Conservation (phyloP, 805 yeast species). For the Wickerhamiella shivajii region DNA sequence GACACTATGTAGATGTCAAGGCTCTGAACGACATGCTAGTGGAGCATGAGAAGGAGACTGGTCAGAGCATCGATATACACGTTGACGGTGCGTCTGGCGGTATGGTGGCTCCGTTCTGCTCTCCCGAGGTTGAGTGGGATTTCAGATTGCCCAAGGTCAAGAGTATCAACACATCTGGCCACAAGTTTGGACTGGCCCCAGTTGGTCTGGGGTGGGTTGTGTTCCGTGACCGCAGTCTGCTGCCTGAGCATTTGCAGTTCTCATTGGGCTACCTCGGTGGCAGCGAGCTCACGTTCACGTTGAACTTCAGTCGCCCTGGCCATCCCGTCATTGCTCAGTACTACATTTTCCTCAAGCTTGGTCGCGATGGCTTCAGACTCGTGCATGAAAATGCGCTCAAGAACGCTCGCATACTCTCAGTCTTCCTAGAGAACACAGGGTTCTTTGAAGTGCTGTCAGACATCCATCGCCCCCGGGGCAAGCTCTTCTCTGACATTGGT, state of each 20-base stretch:
- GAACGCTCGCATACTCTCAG: slow-evolving; percentile 54
- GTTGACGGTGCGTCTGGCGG: slow-evolving; percentile 94
- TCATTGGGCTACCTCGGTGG: slow-evolving; percentile 78
- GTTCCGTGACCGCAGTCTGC: slow-evolving; percentile 50
- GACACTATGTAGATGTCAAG: slow-evolving; percentile 71
- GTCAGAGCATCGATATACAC: slow-evolving; percentile 63
- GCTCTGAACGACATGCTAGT: slow-evolving; percentile 50
- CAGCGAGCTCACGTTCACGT: slow-evolving; percentile 68
- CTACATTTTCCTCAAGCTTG: slow-evolving; percentile 57
- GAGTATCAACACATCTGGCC: slow-evolving; percentile 83
- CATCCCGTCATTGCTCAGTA: slow-evolving; percentile 83
- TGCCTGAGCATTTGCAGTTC: slow-evolving; percentile 63
- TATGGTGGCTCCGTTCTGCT: slow-evolving; percentile 70
- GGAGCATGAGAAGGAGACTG: slow-evolving; percentile 50
- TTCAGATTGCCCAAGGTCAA: slow-evolving; percentile 62
- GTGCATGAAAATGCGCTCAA: slow-evolving; percentile 47
- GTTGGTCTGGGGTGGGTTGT: slow-evolving; percentile 91
- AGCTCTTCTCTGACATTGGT: slow-evolving; percentile 16
- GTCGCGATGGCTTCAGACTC: slow-evolving; percentile 53
- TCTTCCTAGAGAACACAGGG: slow-evolving; percentile 47
- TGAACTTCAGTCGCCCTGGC: slow-evolving; percentile 87
- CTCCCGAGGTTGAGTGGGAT: slow-evolving; percentile 72
- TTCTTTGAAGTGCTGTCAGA: slow-evolving; percentile 63
- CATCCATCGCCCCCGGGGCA: slow-evolving; percentile 48
- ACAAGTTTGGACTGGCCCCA: slow-evolving; percentile 79